A percentile compares a stretch with the other conserved stretches of the same genome.
phyloP scores from a whole-genome alignment of 2,329 filamentous ascomycete species.

The Penicillium brasilianum region DNA sequence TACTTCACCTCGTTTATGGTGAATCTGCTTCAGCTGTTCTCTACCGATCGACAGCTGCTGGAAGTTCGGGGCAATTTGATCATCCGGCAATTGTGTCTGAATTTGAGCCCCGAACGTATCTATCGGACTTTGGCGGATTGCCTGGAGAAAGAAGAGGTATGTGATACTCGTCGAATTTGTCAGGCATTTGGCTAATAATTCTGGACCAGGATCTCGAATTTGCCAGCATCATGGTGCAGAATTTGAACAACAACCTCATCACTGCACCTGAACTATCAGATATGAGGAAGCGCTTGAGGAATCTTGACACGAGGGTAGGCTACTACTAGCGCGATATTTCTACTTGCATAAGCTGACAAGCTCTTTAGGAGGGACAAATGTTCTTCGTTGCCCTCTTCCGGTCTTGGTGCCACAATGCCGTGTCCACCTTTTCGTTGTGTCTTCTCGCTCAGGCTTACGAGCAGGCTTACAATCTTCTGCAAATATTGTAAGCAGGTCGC shows the following conservation, averaged over 20 bases:
- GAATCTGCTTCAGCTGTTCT: slow-evolving; percentile 91
- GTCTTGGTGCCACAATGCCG: slow-evolving; percentile 98
- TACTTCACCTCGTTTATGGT: slow-evolving; percentile 99
- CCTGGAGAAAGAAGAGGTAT: slow-evolving; percentile 86
- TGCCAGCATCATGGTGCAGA: slow-evolving; percentile 99
- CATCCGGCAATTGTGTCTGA: slow-evolving; percentile 91
- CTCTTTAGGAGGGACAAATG: slow-evolving; percentile 78
- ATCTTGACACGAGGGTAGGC: slow-evolving; percentile 79
- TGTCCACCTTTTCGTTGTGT: slow-evolving; percentile 95
- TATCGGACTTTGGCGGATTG: slow-evolving; percentile 95
- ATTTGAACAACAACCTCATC: slow-evolving; percentile 98
- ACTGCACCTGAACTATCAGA: slow-evolving; percentile 94
- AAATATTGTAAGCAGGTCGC: slow-evolving; percentile 75
- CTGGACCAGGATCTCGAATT: slow-evolving; percentile 79
- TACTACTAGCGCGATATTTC: not conserved
- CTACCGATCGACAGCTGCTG: slow-evolving; percentile 86
- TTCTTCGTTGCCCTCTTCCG: slow-evolving; percentile 94
- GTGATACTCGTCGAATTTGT: slow-evolving; percentile 11
- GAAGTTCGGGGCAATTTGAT: slow-evolving; percentile 95
- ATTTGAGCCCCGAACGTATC: slow-evolving; percentile 89
- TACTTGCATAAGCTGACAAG: slow-evolving; percentile 24
- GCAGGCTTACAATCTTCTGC: slow-evolving; percentile 92
- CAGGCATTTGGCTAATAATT: not conserved
- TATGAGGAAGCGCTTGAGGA: slow-evolving; percentile 84
- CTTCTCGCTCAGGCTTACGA: slow-evolving; percentile 96